phyloP scores from a whole-genome alignment of 2,329 filamentous ascomycete genomes.

The Xylaria sp. region DNA sequence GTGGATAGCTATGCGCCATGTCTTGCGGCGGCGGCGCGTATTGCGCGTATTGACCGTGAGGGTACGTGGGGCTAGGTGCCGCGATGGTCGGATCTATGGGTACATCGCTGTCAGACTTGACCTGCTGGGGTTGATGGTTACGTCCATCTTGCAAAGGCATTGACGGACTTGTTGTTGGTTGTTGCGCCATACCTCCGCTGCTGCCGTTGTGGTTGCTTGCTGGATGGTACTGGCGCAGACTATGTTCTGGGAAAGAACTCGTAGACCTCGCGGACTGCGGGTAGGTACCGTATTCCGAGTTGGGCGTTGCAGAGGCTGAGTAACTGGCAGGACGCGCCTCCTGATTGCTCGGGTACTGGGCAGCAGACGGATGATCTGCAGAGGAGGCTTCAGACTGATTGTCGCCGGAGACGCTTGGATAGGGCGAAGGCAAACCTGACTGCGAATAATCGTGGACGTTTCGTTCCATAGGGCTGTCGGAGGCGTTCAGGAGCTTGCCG shows the following conservation, averaged over 20 bases:
- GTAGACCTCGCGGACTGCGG: conserved; percentile 77
- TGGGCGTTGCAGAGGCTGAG: conserved; percentile 82
- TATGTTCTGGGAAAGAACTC: conserved; percentile 86
- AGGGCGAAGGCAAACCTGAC: conserved; percentile 85
- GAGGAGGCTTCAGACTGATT: conserved; percentile 84
- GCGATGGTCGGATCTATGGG: conserved; percentile 99
- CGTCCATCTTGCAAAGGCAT: conserved; percentile 84
- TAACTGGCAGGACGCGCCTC: conserved; percentile 79
- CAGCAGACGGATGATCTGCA: conserved; percentile 94
- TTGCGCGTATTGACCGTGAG: conserved; percentile 84
- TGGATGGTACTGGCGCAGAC: conserved; percentile 85
- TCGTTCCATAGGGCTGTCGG: conserved; percentile 65
- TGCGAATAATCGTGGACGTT: conserved; percentile 81
- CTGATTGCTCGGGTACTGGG: conserved; percentile 85
- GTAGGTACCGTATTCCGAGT: conserved; percentile 87
- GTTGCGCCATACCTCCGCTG: conserved; percentile 94
- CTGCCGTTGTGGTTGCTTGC: conserved; percentile 78
- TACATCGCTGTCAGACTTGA: conserved; percentile 95
- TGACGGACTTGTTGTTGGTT: conserved; percentile 97
- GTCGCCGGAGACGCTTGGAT: conserved; percentile 72
- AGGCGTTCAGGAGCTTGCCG: conserved; percentile 48
- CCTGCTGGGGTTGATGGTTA: conserved; percentile 79
- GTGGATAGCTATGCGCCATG: conserved; percentile 82
- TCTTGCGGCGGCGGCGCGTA: conserved; percentile 86
- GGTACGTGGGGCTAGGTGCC: conserved; percentile 90